phyloP scores from a whole-genome alignment of 768 basidiomycete genomes.

The Dentipellis sp. region DNA sequence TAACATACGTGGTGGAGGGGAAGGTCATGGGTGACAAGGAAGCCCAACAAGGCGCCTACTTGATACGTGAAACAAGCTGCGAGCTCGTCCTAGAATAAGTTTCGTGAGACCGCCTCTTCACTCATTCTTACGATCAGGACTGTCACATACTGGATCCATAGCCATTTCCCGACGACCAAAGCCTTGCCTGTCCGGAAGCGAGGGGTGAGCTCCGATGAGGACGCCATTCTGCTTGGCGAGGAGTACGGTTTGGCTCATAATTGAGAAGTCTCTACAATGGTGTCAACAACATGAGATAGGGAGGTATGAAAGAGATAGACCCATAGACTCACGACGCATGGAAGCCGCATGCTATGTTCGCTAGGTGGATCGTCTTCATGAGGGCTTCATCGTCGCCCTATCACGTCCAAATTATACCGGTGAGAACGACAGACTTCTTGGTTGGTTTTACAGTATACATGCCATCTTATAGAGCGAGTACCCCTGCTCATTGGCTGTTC shows the following conservation, averaged over 20 bases:
- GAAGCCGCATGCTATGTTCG: conserved; percentile 55
- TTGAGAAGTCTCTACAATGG: conserved; percentile 42
- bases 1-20: conserved; percentile 44
- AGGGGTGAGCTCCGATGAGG: conserved; percentile 59
- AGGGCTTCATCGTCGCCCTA: conserved; percentile 23
- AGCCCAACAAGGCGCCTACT: conserved; percentile 55
- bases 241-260: conserved; percentile 54
- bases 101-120: background rate
- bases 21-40: conserved; percentile 44
- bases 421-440: no score
- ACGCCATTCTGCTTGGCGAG: conserved; percentile 50
- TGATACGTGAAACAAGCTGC: conserved; percentile 53
- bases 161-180: conserved; percentile 61
- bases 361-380: conserved; percentile 27
- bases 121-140: background rate
- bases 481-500: conserved; percentile 12
- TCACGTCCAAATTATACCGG: no score
- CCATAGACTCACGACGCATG: conserved; percentile 45
- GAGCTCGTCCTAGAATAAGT: conserved; percentile 37
- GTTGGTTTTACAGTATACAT: background rate
- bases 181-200: conserved; percentile 52
- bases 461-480: conserved; percentile 22
- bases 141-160: conserved; percentile 39
- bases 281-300: background rate
- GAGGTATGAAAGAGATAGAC: background rate